These are phyloP conservation scores for Nymphaea thermarum DNA, from an alignment of 164 flowering plant genomes.

Conservation along the genomic window DNA sequence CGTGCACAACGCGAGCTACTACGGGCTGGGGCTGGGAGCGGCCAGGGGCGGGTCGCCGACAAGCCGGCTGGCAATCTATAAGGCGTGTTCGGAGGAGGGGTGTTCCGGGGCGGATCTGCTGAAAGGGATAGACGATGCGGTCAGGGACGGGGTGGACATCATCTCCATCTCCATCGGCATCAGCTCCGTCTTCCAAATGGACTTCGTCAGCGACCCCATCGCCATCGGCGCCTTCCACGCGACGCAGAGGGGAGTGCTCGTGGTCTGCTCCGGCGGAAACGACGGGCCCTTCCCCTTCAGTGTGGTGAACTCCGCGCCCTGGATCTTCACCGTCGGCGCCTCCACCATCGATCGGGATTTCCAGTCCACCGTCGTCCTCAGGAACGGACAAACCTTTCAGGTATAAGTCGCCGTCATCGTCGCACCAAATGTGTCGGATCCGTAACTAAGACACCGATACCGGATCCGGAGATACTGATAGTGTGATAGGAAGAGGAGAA, in stretches of 20 bases:
- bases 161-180: conserved; percentile 64
- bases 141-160: conserved; percentile 68
- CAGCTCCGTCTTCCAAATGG: conserved; percentile 34
- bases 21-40: conserved; percentile 45
- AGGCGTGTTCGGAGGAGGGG: conserved; percentile 46
- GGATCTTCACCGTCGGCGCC: conserved; percentile 71
- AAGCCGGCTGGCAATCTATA: conserved; percentile 48
- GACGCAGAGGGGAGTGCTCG: conserved; percentile 48
- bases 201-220: conserved; percentile 49
- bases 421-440: too few relatives aligned
- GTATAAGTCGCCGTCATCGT: conserved; percentile 11
- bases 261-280: conserved; percentile 64
- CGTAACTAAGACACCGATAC: too few relatives aligned
- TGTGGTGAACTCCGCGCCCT: conserved; percentile 62
- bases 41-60: conserved; percentile 55
- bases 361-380: conserved; percentile 39
- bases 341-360: conserved; percentile 60
- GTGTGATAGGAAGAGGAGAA: too few relatives aligned
- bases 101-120: conserved; percentile 49
- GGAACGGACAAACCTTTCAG: conserved; percentile 34
- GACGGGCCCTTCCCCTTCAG: conserved; percentile 63
- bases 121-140: conserved; percentile 60
- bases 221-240: conserved; percentile 82
- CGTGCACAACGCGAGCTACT: conserved; percentile 50
- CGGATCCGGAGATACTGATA: too few relatives aligned